Base-by-base conservation (phyloP, 2,329 filamentous ascomycete genomes). In the Gaeumannomyces tritici region DNA sequence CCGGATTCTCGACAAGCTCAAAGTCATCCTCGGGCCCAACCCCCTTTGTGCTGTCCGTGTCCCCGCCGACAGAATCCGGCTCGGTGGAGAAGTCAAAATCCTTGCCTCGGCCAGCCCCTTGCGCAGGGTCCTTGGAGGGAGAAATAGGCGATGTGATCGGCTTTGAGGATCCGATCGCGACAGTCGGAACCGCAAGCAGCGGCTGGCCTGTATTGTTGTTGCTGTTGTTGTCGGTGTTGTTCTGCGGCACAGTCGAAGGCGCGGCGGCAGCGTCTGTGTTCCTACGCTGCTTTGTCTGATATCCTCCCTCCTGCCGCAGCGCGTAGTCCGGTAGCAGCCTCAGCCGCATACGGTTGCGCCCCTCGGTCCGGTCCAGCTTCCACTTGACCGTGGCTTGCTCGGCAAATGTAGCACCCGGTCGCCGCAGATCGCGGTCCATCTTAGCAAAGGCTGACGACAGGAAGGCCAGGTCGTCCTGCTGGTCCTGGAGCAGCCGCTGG, bases 321-420 rank as follows among this genome's bases (percentile, higher is more conserved):
- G 69, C 83, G 63, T 85, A 84, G 71, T 97, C 93, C 0, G 93
- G 90, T 1, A 97, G 81, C 60, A 96, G 84, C 31, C 95, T 86
- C 69, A 96, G 81, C 21, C 96, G 87, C 91, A 98, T 98, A 24
- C 96, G 88, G 72, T 97, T 96, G 13, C 93, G 88, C 13, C 95
- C 93, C 76, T 99, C 95, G 0, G 95, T 98, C 69, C 96, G 88
- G 71, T 99, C 95, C 18, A 99, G 83, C 69, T 93, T 92, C 93
- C 93, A 99, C 72, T 89, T 96, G 0, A 80, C 79, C 1, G 83
- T 73, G 3, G 80, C 78, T 0, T 82, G 78, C 51, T 88, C 84
- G 61, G 89, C 86, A 64, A 96, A 89, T 0, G 98, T 81, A 1
- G 90, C 93, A 29, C 91, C 91, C 1, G 92, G 90, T 26, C 92